Conservation (phyloP, 2,329 filamentous ascomycete species). For the Cladosporium sp. region DNA sequence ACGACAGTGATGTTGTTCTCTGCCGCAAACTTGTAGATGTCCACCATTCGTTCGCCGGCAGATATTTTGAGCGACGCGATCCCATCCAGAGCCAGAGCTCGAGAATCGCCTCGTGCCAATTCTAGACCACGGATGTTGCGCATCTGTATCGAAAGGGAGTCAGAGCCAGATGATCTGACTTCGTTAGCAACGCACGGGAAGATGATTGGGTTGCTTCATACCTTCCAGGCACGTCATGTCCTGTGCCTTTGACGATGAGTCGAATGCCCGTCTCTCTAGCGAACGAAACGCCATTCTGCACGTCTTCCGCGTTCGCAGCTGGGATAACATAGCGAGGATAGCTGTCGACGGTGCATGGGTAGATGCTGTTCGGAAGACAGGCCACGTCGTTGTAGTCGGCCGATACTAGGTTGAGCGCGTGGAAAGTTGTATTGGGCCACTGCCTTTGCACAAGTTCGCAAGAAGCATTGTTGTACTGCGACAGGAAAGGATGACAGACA, state of each 20-base stretch:
- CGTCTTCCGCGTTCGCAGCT: conserved; percentile 3
- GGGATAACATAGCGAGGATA: conserved; percentile 15
- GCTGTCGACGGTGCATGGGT: conserved; percentile 7
- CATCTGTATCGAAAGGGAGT: conserved; percentile 11
- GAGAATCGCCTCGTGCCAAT: conserved; percentile 9
- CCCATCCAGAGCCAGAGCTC: conserved; percentile 7
- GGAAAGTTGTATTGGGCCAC: conserved; percentile 14
- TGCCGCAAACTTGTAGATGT: conserved; percentile 45
- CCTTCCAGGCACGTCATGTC: conserved; percentile 20
- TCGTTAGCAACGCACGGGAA: neutral
- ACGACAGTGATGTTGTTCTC: conserved; percentile 47
- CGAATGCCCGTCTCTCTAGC: conserved; percentile 12
- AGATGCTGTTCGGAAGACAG: conserved; percentile 11
- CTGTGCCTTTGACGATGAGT: conserved; percentile 16
- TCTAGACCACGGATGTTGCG: conserved; percentile 4
- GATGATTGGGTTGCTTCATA: neutral
- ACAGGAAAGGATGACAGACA: conserved; percentile 2
- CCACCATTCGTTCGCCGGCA: conserved; percentile 49
- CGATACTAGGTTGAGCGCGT: conserved; percentile 4
- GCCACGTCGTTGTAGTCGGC: conserved; percentile 16
- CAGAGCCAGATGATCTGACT: conserved; percentile 7
- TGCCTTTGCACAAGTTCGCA: conserved; percentile 6
- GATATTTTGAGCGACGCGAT: conserved; percentile 41
- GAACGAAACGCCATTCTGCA: conserved; percentile 14
- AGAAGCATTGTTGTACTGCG: conserved; percentile 10